Evolutionary conservation across 2,329 filamentous ascomycete genomes (phyloP).

Genomic region (Fusarium sp.): DNA sequence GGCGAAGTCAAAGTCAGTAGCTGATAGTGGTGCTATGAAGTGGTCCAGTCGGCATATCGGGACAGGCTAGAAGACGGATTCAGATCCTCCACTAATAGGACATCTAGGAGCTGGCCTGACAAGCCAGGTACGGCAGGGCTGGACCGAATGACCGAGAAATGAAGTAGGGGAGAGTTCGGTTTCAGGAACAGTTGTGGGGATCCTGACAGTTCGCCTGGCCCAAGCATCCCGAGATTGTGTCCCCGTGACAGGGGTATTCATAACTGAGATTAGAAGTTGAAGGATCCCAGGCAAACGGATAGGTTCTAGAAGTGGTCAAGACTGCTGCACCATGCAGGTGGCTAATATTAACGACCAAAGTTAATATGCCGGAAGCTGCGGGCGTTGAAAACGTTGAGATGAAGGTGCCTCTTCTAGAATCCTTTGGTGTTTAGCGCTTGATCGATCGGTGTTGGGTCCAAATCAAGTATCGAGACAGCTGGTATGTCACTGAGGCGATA

Average conservation of each 20-base stretch:
- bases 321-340: slow-evolving; percentile 29
- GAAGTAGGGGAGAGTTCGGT: slow-evolving; percentile 33
- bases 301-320: slow-evolving; percentile 28
- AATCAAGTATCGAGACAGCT: background rate
- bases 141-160: slow-evolving; percentile 38
- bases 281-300: slow-evolving; percentile 9
- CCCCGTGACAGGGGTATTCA: slow-evolving; percentile 25
- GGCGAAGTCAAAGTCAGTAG: slow-evolving; percentile 20
- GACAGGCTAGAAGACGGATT: slow-evolving; percentile 20
- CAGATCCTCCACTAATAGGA: slow-evolving; percentile 44
- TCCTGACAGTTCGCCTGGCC: slow-evolving; percentile 24
- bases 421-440: slow-evolving; percentile 11
- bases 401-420: slow-evolving; percentile 21
- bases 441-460: background rate
- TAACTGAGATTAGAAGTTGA: slow-evolving; percentile 16
- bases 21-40: slow-evolving; percentile 34
- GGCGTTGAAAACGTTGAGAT: slow-evolving; percentile 5
- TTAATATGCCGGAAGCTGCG: slow-evolving; percentile 6
- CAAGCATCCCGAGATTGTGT: slow-evolving; percentile 37
- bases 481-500: slow-evolving; percentile 11
- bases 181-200: slow-evolving; percentile 43
- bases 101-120: slow-evolving; percentile 27
- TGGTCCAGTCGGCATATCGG: slow-evolving; percentile 30
- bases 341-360: slow-evolving; percentile 15
- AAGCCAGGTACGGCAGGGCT: slow-evolving; percentile 34